These are phyloP conservation scores for Nakazawaea laoshanensis DNA, from an alignment of 805 yeast genomes.

Conservation along the genomic window DNA sequence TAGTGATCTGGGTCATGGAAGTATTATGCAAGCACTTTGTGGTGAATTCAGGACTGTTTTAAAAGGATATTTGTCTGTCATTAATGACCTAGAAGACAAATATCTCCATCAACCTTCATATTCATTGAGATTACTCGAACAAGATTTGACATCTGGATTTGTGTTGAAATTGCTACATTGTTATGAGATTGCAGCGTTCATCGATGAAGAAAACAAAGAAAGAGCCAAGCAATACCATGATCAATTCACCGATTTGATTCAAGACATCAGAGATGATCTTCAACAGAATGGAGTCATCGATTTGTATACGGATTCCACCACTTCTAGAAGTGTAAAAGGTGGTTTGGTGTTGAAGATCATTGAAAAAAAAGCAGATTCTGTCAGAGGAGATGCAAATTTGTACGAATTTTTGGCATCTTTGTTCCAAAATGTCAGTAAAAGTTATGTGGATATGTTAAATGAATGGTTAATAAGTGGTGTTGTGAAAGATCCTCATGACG, in stretches of 20 bases:
- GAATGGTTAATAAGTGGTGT: constrained; percentile 74
- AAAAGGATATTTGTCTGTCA: constrained; percentile 24
- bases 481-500: constrained; percentile 72
- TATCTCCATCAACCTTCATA: constrained; percentile 40
- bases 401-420: constrained; percentile 42
- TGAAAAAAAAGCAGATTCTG: constrained; percentile 44
- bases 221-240: constrained; percentile 19
- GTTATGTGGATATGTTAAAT: constrained; percentile 62
- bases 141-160: constrained; percentile 29
- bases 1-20: constrained; percentile 50
- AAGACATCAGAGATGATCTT: constrained; percentile 30
- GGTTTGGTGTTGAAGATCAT: constrained; percentile 62
- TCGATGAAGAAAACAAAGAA: constrained; percentile 40
- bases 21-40: constrained; percentile 67
- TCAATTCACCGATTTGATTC: constrained; percentile 23
- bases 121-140: constrained; percentile 53
- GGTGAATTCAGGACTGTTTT: constrained; percentile 42
- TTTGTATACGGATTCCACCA: constrained; percentile 41
- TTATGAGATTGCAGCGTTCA: constrained; percentile 44
- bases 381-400: constrained; percentile 59
- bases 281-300: constrained; percentile 38
- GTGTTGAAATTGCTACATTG: constrained; percentile 40
- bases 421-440: constrained; percentile 48
- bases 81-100: constrained; percentile 41
- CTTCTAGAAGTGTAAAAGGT: constrained; percentile 61